Conservation (phyloP, 441 rosid genomes). For the Arabidopsis lyrata region DNA sequence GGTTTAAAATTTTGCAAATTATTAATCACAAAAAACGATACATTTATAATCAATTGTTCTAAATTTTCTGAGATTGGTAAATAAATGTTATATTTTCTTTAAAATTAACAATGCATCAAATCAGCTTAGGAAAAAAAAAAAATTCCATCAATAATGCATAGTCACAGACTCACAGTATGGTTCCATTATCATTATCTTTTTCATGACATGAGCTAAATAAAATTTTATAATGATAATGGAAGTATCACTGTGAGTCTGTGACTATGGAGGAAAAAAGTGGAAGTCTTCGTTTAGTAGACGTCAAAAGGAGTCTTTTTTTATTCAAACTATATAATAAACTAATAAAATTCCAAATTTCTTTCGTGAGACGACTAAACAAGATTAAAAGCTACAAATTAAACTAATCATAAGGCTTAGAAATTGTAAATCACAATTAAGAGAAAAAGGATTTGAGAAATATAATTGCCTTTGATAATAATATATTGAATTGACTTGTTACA, state of each 20-base stretch:
- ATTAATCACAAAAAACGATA: no score
- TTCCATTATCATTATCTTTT: background rate
- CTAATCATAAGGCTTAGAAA: background rate
- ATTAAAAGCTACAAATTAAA: background rate
- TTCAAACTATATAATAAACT: background rate
- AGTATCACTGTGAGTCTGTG: constrained; percentile 13
- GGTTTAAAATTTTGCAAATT: no score
- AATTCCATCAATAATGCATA: constrained; percentile 1
- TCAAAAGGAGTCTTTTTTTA: background rate
- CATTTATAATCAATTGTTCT: no score
- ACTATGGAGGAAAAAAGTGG: background rate
- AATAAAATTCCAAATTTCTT: background rate
- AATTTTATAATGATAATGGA: background rate
- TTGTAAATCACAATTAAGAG: background rate
- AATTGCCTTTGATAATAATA: background rate
- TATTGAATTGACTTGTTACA: constrained; percentile 30
- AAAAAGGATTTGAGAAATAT: background rate
- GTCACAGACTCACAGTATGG: constrained; percentile 18
- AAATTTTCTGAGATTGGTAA: background rate
- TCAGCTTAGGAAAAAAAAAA: background rate
- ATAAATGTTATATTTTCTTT: background rate
- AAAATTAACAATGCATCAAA: constrained; percentile 6
- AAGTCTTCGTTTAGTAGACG: background rate
- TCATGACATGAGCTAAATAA: constrained; percentile 2
- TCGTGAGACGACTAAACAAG: background rate